Evolutionary conservation across 2,329 filamentous ascomycete genomes (phyloP), one percentile per base, ranked within the genome.

Genomic region (Alternaria ethzedia): DNA sequence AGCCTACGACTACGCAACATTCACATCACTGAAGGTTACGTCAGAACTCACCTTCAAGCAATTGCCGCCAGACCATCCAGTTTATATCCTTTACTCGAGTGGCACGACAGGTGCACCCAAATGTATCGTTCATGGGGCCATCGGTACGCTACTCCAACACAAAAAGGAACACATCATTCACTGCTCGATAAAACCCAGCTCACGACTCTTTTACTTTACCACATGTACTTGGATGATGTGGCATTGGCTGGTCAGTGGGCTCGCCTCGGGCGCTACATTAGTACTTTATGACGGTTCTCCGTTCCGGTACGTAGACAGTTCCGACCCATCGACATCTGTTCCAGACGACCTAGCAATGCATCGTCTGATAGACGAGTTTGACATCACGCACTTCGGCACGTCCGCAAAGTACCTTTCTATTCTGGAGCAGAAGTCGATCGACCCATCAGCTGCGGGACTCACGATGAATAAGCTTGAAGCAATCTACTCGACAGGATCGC

Each of bases 161-260:
- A 98, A 98, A 82, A 99, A 99, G 78, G 96, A 98, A 78, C 94
- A 97, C 76, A 86, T 91, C 50, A 85, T 98, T 4, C 95, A 98
- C 77, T 92, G 91, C 78, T 93, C 94, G 21, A 89, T 99, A 67
- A 85, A 86, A 9, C 86, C 90, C 0, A 83, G 85, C 3, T 92
- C 94, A 45, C 87, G 90, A 20, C 86, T 97, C 75, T 92, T 97
- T 79, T 97, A 97, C 83, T 97, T 94, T 82, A 97, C 94, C 1
- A 97, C 94, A 4, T 94, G 91, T 11, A 96, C 93, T 0, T 97
- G 94, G 96, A 98, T 99, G 94, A 98, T 98, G 95, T 97, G 94
- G 94, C 95, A 98, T 79, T 98, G 95, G 94, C 90, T 94, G 44
- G 87, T 97, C 20, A 95, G 93, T 1, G 93, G 90, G 6, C 88